Evolutionary conservation across 2,329 filamentous ascomycete genomes (phyloP).

Genomic region (Diplodia corticola): DNA sequence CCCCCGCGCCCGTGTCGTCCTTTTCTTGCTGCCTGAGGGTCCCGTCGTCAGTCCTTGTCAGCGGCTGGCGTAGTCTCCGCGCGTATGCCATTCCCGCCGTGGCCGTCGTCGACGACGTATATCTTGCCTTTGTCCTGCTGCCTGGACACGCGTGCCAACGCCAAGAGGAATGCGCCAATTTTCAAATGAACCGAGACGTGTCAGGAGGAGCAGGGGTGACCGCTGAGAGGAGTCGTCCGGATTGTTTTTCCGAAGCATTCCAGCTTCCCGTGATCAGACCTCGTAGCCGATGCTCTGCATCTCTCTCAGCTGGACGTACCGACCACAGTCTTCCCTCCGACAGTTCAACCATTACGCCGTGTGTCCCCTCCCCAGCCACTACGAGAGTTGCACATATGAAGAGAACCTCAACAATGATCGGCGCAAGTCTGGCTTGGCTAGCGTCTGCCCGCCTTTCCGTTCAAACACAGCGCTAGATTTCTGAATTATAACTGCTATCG

Average conservation of each 20-base stretch:
- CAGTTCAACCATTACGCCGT: no score
- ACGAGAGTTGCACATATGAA: no score
- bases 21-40: conserved; percentile 2
- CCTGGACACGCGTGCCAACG: neutral
- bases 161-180: neutral
- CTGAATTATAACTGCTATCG: no score
- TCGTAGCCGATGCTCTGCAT: neutral
- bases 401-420: no score
- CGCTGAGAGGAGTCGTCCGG: no score
- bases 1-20: neutral
- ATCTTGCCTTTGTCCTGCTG: conserved; percentile 6
- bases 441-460: no score
- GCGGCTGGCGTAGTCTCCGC: neutral
- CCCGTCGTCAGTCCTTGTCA: neutral
- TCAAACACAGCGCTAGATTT: no score
- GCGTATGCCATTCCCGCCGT: neutral
- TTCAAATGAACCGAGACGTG: neutral
- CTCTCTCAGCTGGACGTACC: neutral
- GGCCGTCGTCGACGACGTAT: neutral
- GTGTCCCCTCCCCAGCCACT: no score
- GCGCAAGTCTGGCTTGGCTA: no score
- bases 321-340: no score
- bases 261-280: neutral
- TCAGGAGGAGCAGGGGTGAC: neutral
- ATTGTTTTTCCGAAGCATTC: neutral